These are phyloP conservation scores for Ogataea pilisensis DNA, from an alignment of 805 yeast genomes.

Conservation along the genomic window DNA sequence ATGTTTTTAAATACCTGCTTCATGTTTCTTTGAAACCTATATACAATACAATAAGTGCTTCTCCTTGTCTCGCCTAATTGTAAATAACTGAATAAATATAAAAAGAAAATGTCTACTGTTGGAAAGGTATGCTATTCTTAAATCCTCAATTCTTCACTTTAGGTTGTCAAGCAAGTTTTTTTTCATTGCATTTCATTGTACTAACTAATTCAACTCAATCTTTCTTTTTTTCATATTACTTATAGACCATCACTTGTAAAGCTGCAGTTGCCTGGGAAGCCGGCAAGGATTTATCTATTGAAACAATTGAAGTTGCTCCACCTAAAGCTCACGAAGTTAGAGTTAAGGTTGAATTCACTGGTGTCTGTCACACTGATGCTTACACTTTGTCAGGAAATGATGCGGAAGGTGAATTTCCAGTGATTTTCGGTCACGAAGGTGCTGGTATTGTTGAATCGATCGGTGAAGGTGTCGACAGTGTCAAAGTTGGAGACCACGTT, in stretches of 20 bases:
- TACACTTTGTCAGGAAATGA: constrained; percentile 92
- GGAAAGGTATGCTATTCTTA: constrained; percentile 29
- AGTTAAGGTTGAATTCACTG: constrained; percentile 80
- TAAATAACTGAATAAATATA: too few relatives aligned
- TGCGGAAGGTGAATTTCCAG: constrained; percentile 96
- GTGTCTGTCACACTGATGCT: constrained; percentile 98
- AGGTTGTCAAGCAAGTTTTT: background rate
- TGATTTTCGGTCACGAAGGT: constrained; percentile 95
- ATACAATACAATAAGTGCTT: too few relatives aligned
- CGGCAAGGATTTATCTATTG: constrained; percentile 66
- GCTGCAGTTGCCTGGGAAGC: constrained; percentile 99
- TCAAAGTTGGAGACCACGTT: constrained; percentile 91
- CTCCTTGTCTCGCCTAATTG: too few relatives aligned
- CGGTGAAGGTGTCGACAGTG: constrained; percentile 90
- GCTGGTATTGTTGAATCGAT: constrained; percentile 94
- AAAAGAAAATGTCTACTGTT: constrained; percentile 28
- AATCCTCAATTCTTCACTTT: too few relatives aligned
- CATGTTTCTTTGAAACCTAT: too few relatives aligned
- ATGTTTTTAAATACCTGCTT: too few relatives aligned
- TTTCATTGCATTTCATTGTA: background rate
- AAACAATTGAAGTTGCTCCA: constrained; percentile 84
- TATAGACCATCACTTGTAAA: constrained; percentile 62
- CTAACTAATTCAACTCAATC: constrained; percentile 1
- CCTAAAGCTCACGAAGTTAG: constrained; percentile 98
- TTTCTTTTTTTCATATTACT: background rate